Evolutionary conservation across 202 grass and related monocot species (phyloP).

Genomic region (Zoysia matrella): DNA sequence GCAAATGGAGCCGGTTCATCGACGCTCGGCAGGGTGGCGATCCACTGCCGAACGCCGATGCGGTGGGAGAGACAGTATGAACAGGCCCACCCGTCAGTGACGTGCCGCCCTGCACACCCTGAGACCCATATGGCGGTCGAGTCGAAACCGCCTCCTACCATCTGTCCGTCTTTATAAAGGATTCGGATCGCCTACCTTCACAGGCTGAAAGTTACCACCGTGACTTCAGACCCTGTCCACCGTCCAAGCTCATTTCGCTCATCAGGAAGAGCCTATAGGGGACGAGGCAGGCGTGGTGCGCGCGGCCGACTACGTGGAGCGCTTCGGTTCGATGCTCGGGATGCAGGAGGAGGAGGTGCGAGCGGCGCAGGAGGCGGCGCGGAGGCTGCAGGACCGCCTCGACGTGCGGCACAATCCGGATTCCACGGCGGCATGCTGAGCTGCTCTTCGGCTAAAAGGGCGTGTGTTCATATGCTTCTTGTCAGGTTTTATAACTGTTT

Average conservation of each 20-base stretch:
- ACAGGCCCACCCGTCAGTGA: too few relatives aligned
- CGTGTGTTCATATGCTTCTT: background rate
- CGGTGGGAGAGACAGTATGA: too few relatives aligned
- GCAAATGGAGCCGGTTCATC: too few relatives aligned
- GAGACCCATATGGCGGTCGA: too few relatives aligned
- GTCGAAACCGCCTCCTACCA: too few relatives aligned
- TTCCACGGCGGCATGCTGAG: constrained; percentile 40
- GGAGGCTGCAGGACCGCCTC: constrained; percentile 47
- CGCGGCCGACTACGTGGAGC: constrained; percentile 51
- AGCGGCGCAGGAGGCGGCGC: constrained; percentile 33
- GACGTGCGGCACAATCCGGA: constrained; percentile 53
- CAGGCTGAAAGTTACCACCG: too few relatives aligned
- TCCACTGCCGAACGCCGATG: too few relatives aligned
- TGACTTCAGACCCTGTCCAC: too few relatives aligned
- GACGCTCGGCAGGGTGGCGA: too few relatives aligned
- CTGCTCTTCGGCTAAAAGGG: constrained; percentile 38
- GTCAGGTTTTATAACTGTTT: background rate
- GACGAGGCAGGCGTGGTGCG: constrained; percentile 53
- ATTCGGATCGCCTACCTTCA: too few relatives aligned
- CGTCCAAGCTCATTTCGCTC: constrained; percentile 16
- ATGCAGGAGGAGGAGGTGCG: constrained; percentile 34
- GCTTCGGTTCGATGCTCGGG: constrained; percentile 45
- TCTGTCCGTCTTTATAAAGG: too few relatives aligned
- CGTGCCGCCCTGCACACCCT: too few relatives aligned
- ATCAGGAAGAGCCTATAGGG: constrained; percentile 44